phyloP scores from a whole-genome alignment of 768 basidiomycete genomes.

The Psilocybe cubensis region DNA sequence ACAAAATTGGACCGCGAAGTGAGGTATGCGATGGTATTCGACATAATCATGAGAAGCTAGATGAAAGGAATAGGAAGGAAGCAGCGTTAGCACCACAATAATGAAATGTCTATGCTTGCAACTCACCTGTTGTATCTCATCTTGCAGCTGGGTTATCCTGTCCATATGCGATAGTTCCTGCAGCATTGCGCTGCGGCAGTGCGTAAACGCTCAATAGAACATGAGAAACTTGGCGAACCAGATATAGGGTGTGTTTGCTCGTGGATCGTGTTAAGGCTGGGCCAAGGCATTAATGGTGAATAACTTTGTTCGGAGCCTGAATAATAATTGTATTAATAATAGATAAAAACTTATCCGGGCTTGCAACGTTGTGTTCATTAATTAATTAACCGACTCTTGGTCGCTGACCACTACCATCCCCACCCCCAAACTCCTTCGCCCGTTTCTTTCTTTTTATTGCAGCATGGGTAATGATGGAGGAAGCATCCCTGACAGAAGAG shows the following conservation, averaged over 20 bases:
- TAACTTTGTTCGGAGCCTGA: background rate
- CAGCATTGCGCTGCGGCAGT: constrained; percentile 75
- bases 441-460: background rate
- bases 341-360: background rate
- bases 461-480: constrained; percentile 89
- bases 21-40: constrained; percentile 79
- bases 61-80: background rate
- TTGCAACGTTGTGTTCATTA: background rate
- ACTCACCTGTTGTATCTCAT: constrained; percentile 86
- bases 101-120: background rate
- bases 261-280: background rate
- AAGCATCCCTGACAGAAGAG: constrained; percentile 84
- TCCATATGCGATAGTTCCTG: constrained; percentile 94
- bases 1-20: constrained; percentile 75
- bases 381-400: background rate
- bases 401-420: background rate
- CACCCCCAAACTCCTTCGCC: background rate
- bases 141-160: constrained; percentile 93
- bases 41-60: constrained; percentile 89
- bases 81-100: background rate
- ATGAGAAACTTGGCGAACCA: constrained; percentile 11
- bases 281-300: background rate
- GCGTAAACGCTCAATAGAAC: constrained; percentile 18
- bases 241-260: background rate
- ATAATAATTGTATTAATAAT: background rate